phyloP scores from a whole-genome alignment of 345 rosid species.

The Cardamine resedifolia region DNA sequence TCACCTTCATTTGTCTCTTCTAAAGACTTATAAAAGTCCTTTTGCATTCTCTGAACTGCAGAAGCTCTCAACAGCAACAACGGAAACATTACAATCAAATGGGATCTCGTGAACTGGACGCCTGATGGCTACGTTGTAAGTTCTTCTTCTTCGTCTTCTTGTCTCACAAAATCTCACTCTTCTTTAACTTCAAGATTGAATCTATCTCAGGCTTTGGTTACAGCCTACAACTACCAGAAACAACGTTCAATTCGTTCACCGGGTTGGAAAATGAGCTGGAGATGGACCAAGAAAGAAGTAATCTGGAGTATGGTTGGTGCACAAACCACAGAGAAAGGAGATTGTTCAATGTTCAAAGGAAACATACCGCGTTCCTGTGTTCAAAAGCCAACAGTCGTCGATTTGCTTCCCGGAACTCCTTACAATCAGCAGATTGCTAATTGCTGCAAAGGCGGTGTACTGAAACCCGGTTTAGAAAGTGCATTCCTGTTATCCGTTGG shows the following conservation, averaged over 20 bases:
- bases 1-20: conserved; percentile 1
- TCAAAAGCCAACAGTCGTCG: conserved; percentile 49
- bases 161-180: background rate
- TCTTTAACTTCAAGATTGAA: background rate
- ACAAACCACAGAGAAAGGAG: conserved; percentile 56
- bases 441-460: conserved; percentile 70
- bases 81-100: conserved; percentile 81
- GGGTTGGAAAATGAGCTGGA: conserved; percentile 70
- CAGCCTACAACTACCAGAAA: conserved; percentile 70
- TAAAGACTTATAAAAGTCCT: background rate
- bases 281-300: conserved; percentile 61
- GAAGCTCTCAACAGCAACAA: conserved; percentile 53
- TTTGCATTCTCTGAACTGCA: background rate
- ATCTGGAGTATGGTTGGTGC: conserved; percentile 62
- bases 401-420: conserved; percentile 53
- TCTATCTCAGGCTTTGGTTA: conserved; percentile 61
- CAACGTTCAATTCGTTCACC: conserved; percentile 56
- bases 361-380: conserved; percentile 53
- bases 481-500: conserved; percentile 64
- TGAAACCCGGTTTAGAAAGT: conserved; percentile 50
- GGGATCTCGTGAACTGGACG: conserved; percentile 85
- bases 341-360: conserved; percentile 56
- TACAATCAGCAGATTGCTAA: conserved; percentile 57
- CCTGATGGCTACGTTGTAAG: conserved; percentile 94
- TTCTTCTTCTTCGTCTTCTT: conserved; percentile 1